Percentiles rank a stretch among this genome's conserved stretches.
Conservation (phyloP, 176 grass and related monocot genomes). For the Hordeum marinum region DNA sequence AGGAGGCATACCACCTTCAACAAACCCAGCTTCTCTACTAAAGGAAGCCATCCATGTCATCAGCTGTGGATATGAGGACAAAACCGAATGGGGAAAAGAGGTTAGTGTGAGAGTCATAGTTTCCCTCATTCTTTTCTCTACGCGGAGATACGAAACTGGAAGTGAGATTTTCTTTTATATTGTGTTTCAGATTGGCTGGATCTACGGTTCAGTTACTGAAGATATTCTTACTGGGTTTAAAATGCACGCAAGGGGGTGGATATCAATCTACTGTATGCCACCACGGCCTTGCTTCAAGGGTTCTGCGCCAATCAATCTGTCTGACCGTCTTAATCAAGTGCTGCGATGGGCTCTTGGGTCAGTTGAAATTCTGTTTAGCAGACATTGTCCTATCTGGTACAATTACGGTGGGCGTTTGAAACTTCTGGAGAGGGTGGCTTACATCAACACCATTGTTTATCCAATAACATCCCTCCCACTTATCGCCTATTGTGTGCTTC, state of each 20-base stretch:
- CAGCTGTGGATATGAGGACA: constrained; percentile 97
- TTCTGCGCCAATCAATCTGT: constrained; percentile 97
- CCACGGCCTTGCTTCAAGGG: constrained; percentile 82
- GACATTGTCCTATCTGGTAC: constrained; percentile 99
- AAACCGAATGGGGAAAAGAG: constrained; percentile 99
- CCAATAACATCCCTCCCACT: constrained; percentile 97
- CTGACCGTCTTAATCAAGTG: constrained; percentile 94
- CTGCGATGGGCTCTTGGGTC: constrained; percentile 96
- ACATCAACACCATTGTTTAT: constrained; percentile 98
- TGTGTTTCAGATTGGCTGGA: constrained; percentile 91
- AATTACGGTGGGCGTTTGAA: constrained; percentile 76
- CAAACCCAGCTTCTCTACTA: constrained; percentile 82
- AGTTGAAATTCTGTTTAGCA: constrained; percentile 87
- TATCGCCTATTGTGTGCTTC: constrained; percentile 92
- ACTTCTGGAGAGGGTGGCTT: constrained; percentile 90
- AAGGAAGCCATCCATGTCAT: constrained; percentile 99
- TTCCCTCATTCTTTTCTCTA: not conserved
- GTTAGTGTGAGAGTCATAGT: constrained; percentile 40
- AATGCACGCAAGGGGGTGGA: constrained; percentile 96
- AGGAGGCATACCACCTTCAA: constrained; percentile 88
- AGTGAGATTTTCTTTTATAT: not conserved
- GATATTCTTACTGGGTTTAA: constrained; percentile 98
- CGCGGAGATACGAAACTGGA: not conserved
- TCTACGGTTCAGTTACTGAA: constrained; percentile 89
- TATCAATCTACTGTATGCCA: constrained; percentile 96